Conservation (phyloP, 768 basidiomycete genomes). For the Boletus rubescentipes region DNA sequence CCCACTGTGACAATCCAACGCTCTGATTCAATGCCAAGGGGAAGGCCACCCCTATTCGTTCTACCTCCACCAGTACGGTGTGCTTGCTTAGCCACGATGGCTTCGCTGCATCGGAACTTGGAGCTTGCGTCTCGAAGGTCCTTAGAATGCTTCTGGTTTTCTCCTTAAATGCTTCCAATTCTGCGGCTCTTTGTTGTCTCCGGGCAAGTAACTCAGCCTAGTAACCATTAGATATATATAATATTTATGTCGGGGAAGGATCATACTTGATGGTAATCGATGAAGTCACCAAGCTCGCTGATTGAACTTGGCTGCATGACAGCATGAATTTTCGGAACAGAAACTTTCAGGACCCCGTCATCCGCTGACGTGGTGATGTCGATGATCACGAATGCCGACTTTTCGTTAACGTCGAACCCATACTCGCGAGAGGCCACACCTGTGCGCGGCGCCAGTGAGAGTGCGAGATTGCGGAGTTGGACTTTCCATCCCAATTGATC, state of each 20-base stretch:
- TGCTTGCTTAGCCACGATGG: slow-evolving; percentile 57
- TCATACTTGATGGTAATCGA: slow-evolving; percentile 78
- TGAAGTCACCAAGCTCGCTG: slow-evolving; percentile 84
- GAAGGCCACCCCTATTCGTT: slow-evolving; percentile 85
- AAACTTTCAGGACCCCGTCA: slow-evolving; percentile 44
- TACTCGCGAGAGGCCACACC: slow-evolving; percentile 34
- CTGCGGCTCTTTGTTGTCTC: slow-evolving; percentile 70
- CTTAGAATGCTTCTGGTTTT: slow-evolving; percentile 72
- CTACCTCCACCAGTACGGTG: slow-evolving; percentile 52
- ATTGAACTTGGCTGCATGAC: slow-evolving; percentile 95
- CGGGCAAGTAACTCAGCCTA: slow-evolving; percentile 75
- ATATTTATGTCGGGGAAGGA: background rate
- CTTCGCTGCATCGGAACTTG: slow-evolving; percentile 20
- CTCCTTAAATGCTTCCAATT: slow-evolving; percentile 81
- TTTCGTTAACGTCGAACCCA: slow-evolving; percentile 56
- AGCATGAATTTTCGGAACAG: slow-evolving; percentile 79
- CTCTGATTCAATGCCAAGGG: slow-evolving; percentile 69
- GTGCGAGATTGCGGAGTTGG: slow-evolving; percentile 67
- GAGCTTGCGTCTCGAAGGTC: slow-evolving; percentile 67
- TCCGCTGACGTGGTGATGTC: slow-evolving; percentile 58
- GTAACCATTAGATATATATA: slow-evolving; percentile 19
- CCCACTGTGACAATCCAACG: slow-evolving; percentile 45
- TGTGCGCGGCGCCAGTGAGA: slow-evolving; percentile 76
- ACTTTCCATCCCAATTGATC: slow-evolving; percentile 61
- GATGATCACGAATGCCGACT: slow-evolving; percentile 82